Conservation (phyloP, 768 basidiomycete genomes). For the Trametopsis cervina region DNA sequence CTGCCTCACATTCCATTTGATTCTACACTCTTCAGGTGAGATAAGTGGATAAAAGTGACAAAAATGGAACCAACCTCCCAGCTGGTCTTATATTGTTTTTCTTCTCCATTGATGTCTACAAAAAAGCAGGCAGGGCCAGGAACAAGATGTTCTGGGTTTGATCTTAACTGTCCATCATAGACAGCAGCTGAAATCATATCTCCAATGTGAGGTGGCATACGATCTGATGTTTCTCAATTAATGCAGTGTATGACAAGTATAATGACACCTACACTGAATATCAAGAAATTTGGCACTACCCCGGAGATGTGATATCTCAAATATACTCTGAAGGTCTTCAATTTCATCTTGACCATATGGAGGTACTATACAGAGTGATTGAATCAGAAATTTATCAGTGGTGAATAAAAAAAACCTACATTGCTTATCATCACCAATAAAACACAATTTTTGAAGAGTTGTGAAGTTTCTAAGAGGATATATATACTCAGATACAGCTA, state of each 20-base stretch:
- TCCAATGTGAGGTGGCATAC: slow-evolving; percentile 81
- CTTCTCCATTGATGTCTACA: slow-evolving; percentile 46
- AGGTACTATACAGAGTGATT: slow-evolving; percentile 46
- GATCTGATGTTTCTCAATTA: slow-evolving; percentile 39
- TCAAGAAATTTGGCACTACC: slow-evolving; percentile 48
- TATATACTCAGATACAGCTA: slow-evolving; percentile 25
- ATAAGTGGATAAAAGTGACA: slow-evolving; percentile 2
- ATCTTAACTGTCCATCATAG: slow-evolving; percentile 56
- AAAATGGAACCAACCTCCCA: slow-evolving; percentile 26
- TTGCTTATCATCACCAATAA: slow-evolving; percentile 38
- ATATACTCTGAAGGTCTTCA: slow-evolving; percentile 61
- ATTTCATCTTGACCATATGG: slow-evolving; percentile 73
- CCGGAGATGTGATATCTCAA: slow-evolving; percentile 62
- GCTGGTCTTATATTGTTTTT: slow-evolving; percentile 30
- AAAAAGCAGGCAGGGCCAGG: slow-evolving; percentile 50
- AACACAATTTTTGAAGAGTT: slow-evolving; percentile 29
- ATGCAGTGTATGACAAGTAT: slow-evolving; percentile 5
- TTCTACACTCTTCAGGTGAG: slow-evolving; percentile 50
- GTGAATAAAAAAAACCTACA: slow-evolving; percentile 22
- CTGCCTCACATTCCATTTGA: slow-evolving; percentile 43
- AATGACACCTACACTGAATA: slow-evolving; percentile 59
- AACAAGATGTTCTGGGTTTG: slow-evolving; percentile 43
- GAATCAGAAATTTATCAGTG: neutral
- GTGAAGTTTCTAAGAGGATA: slow-evolving; percentile 21
- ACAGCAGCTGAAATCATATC: slow-evolving; percentile 60